Evolutionary conservation across 2,329 filamentous ascomycete species (phyloP), one percentile per base, ranked within the genome.

Genomic region (Aspergillus sp.): DNA sequence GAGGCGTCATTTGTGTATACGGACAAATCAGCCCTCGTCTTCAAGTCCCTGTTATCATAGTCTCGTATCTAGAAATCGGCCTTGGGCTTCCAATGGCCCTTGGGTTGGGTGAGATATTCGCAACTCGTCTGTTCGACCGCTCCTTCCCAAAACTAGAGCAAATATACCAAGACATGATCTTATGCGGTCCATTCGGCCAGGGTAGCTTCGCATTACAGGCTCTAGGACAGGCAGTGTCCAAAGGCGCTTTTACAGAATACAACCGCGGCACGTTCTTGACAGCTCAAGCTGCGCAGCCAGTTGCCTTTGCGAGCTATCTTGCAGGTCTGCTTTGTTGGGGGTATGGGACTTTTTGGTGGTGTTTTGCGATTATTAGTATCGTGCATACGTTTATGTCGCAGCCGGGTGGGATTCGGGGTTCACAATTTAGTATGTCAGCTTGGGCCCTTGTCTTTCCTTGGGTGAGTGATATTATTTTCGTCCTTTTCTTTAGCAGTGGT

Each of bases 281-380:
- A 0, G 58, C 54, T 1, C 47, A 60, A 3, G 67, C 69, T 1
- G 66, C 66, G 0, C 47, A 17, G 1, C 53, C 61, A 0, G 54
- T 74, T 5, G 64, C 57, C 0, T 60, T 58, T 17, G 50, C 57
- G 4, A 73, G 71, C 33, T 60, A 68, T 32, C 64, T 74, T 25
- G 52, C 59, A 0, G 71, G 68, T 0, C 45, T 74, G 25, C 41
- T 72, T 13, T 55, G 60, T n/a, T 72, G 68, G 63, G 71, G 70
- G 0, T 64, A 67, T 41, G 67, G 61, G 0, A 63, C 66, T 3
- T 70, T 74, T 35, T 74, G 70, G 70, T 70, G 68, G 65, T 49
- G 57, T n/a, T 68, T 74, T 49, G 67, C 68, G 2, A 53, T 69
- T 6, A 49, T 66, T 33, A 64, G 66, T 44, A 67, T 69, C 25